Evolutionary conservation across 768 basidiomycete genomes (phyloP), one percentile per base, ranked within the genome.

Genomic region (Calocybe gangraenosa): DNA sequence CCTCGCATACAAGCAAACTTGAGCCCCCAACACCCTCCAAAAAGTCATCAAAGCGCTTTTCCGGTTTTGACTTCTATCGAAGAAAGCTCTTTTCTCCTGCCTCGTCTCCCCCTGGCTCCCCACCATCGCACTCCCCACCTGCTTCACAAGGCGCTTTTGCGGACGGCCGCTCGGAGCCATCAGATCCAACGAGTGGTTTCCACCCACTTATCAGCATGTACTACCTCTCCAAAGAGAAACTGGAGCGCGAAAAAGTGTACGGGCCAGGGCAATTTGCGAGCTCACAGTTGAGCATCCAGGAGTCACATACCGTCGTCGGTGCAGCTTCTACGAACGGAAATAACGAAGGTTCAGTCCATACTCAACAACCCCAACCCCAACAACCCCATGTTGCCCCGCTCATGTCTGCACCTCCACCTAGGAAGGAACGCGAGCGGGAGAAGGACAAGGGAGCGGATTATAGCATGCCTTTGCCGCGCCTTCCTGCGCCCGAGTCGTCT

Each of bases 181-280:
- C 70, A 50, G 95, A 99, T 59, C 94, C 95, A 3, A 95, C 92
- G 11, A 71, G 79, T 43, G 96, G 93, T 1, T 99, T 92, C 70
- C 92, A 97, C 61, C 94, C 92, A 0, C 75, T 99, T 20, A 78
- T 98, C 37, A 92, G 93, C 22, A 97, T 99, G 68, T 99, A 99
- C 64, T 97, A 84, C 69, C 81, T 99, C 15, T 89, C 94, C 3
- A 75, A 91, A 42, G 96, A 99, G 71, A 98, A 97, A 74, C 73
- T 93, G 58, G 93, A 98, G 59, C 74, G 96, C 44, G 96, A 99
- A 55, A 76, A 79, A 41, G 88, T 99, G 6, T 98, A 94, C 64
- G 96, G 95, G 0, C 84, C 84, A 0, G 93, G 93, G 3, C 83
- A 89, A 51, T 99, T 99, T 65, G 96, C 96, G 2, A 87, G 80